A percentile compares a stretch with the other conserved stretches of the same genome.
phyloP scores from a whole-genome alignment of 306 rosid genomes.

The Medicago ruthenica region DNA sequence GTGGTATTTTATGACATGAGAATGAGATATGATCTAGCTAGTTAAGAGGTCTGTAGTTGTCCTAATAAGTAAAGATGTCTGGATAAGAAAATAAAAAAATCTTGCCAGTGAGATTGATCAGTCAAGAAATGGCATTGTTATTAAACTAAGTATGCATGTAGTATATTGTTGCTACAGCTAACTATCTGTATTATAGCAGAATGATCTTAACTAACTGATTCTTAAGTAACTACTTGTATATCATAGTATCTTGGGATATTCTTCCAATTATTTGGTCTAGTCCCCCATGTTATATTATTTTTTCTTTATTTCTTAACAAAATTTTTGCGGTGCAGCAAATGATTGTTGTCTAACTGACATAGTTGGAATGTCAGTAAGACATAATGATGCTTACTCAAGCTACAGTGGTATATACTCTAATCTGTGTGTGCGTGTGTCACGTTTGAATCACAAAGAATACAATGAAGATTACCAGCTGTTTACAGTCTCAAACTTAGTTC shows the following conservation, averaged over 20 bases:
- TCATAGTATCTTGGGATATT: too few relatives aligned
- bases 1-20: neutral
- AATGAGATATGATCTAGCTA: neutral
- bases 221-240: too few relatives aligned
- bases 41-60: neutral
- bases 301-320: too few relatives aligned
- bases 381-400: too few relatives aligned
- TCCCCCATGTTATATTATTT: too few relatives aligned
- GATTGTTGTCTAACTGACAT: too few relatives aligned
- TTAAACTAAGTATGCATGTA: neutral
- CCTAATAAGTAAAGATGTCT: conserved; percentile 7
- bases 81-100: neutral
- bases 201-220: neutral
- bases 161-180: conserved; percentile 4
- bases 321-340: too few relatives aligned
- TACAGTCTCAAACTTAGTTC: neutral
- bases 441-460: neutral
- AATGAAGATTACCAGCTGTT: conserved; percentile 5
- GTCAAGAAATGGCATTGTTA: neutral
- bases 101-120: conserved; percentile 2
- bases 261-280: too few relatives aligned
- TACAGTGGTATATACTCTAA: neutral
- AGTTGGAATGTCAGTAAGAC: too few relatives aligned
- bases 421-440: neutral
- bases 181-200: neutral